Evolutionary conservation across 305 asterid genomes (phyloP), one percentile per base, ranked within the genome.

Genomic region (Caryopteris hybrid): DNA sequence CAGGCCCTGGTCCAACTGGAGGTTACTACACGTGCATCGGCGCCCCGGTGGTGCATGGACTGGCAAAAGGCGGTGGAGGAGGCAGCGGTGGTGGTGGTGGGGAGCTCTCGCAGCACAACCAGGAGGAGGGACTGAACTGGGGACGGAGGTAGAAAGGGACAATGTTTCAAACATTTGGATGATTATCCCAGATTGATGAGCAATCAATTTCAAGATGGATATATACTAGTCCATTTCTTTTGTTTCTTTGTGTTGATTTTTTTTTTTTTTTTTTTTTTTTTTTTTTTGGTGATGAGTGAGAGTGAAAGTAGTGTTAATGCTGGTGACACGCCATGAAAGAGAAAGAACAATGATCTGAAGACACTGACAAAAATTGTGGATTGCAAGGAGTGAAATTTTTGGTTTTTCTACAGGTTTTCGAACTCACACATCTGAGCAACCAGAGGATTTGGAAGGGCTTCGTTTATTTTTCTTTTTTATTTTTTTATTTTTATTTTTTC

Each of bases 21-120:
- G 67, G 16, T 21, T 80, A 75, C 51, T 80, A 83, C 80, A 90
- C 90, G 33, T 85, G 91, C 85, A 76, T 90, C n/a, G 95, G 95
- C 11, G 91, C 95, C 11, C 92, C 91, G 20, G 76, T 80, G 58
- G 80, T 75, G 13, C 78, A 68, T 3, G 83, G 83, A 27, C 52
- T 55, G 45, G 47, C 60, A 29, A 70, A 45, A 39, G 56, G 70
- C 9, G 63, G 69, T 2, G 4, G 41, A 0, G 65, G 38, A 39
- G 56, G 70, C 9, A 60, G 69, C 4, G 4, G 41, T 0, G 65
- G 38, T 0, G 36, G 29, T 0, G 72, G 45, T 1, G 54, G 36
- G 0, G 39, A 56, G 2, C 1, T 47, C 22, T 4, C 61, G 51
- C 3, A 0, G 20, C 72, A 16, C 13, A 61, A 36, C 69, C 76